Evolutionary conservation across 495 filamentous ascomycete genomes (phyloP).

Genomic region (Penicillium diatomitis): DNA sequence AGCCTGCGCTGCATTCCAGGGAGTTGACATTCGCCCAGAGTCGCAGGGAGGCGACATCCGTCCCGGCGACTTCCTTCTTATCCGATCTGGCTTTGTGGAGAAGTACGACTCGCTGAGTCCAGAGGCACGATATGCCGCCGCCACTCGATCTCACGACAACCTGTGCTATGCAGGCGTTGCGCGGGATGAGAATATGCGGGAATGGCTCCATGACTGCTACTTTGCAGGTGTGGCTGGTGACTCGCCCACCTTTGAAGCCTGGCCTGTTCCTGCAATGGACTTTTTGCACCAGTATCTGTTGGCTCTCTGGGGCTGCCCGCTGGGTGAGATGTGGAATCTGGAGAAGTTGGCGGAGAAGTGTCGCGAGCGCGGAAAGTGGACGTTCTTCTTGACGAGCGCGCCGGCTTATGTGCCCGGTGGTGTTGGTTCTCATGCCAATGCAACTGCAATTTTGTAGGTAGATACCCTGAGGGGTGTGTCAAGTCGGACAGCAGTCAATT

Average conservation of each 20-base stretch:
- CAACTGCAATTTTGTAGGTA: slow-evolving; percentile 42
- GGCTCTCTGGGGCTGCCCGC: slow-evolving; percentile 53
- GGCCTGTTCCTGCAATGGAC: slow-evolving; percentile 42
- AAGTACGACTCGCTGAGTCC: slow-evolving; percentile 36
- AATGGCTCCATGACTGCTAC: slow-evolving; percentile 60
- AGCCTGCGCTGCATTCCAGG: slow-evolving; percentile 44
- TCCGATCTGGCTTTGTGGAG: slow-evolving; percentile 58
- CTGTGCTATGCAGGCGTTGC: slow-evolving; percentile 46
- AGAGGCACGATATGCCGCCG: slow-evolving; percentile 30
- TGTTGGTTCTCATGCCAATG: slow-evolving; percentile 18
- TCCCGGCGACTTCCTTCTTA: slow-evolving; percentile 56
- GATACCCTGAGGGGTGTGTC: not conserved
- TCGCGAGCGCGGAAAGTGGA: slow-evolving; percentile 47
- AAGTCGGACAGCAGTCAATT: not conserved
- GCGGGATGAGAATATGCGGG: slow-evolving; percentile 48
- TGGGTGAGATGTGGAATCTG: slow-evolving; percentile 55
- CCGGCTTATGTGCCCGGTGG: slow-evolving; percentile 47
- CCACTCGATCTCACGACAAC: slow-evolving; percentile 34
- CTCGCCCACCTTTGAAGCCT: slow-evolving; percentile 51
- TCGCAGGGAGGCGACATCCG: slow-evolving; percentile 52
- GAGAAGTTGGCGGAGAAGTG: slow-evolving; percentile 41
- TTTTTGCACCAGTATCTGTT: slow-evolving; percentile 55
- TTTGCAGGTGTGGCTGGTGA: slow-evolving; percentile 56
- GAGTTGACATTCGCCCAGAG: slow-evolving; percentile 31
- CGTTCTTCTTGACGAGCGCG: slow-evolving; percentile 57